Base-by-base conservation (phyloP, 768 basidiomycete genomes). In the Vishniacozyma victoriae region DNA sequence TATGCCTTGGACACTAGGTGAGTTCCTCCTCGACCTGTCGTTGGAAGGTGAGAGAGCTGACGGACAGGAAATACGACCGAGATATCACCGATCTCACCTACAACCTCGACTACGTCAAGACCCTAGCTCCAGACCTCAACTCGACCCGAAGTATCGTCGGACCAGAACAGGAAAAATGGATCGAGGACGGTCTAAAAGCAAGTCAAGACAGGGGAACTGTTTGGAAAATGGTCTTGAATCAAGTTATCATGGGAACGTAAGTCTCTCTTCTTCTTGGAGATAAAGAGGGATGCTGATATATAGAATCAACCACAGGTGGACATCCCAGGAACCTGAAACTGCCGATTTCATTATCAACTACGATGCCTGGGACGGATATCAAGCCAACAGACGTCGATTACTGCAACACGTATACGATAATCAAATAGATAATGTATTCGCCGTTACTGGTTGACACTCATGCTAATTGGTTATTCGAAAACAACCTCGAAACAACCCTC, bases 391-490 rank as follows among this genome's bases (percentile, higher is more conserved):
- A 20, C 67, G 73, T 22, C 76, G 80, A 18, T 68, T 83, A 26
- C 71, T 81, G 19, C 72, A 78, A 44, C 76, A 79, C 48, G 66
- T 82, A n/a, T 75, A 77, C 56, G 43, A 69, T 23, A 76, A 79
- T 56, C 70, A 73, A 39, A 80, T 82, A 46, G 73, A 70, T 67
- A 81, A 81, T 59, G 78, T 77, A 1, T 60, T 81, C 48, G 76
- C 81, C 44, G 72, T 82, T n/a, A 74, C 80, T n/a, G 80, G 81
- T n/a, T 12, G 81, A 82, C 57, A 78, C 78, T 44, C 80, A 82
- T 48, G 26, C 25, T 48, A 19, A 46, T 31, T 49, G 48, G 19
- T 23, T 43, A 13, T 37, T 38, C 16, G 35, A 38, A 35, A 22
- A 35, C 29, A 22, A 4, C 23, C 4, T n/a, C 7, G 39, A 41